These are phyloP conservation scores for Phyllostachys edulis DNA, from an alignment of 176 grass and related monocot species.

Conservation along the genomic window DNA sequence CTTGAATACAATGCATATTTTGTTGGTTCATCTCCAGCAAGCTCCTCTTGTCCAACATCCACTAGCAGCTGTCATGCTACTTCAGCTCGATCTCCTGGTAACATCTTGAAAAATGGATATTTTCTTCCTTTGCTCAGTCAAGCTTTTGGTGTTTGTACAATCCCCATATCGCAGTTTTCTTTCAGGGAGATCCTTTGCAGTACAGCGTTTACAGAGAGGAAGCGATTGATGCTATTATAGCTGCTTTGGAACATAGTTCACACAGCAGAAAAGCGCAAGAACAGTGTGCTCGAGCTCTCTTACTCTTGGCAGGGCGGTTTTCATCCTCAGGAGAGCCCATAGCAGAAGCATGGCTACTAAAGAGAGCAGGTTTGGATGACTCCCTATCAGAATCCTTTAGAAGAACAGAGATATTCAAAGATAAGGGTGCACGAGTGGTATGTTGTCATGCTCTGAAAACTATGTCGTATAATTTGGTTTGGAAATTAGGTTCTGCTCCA, in stretches of 20 bases:
- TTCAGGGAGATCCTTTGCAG: constrained; percentile 92
- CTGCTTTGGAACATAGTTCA: constrained; percentile 62
- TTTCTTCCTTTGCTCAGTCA: constrained; percentile 17
- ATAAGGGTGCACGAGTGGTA: constrained; percentile 63
- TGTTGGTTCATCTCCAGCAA: constrained; percentile 92
- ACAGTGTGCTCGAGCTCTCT: constrained; percentile 74
- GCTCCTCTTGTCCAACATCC: constrained; percentile 76
- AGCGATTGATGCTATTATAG: constrained; percentile 66
- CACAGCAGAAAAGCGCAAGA: constrained; percentile 71
- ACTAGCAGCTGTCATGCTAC: constrained; percentile 73
- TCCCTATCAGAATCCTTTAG: constrained; percentile 74
- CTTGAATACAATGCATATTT: constrained; percentile 89
- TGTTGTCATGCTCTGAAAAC: constrained; percentile 15
- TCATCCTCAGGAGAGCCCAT: constrained; percentile 65
- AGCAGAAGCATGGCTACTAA: constrained; percentile 80
- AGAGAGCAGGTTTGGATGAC: constrained; percentile 78
- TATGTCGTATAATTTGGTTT: neutral
- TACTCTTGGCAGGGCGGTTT: constrained; percentile 81
- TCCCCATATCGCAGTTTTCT: constrained; percentile 38
- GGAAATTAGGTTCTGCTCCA: too few species aligned
- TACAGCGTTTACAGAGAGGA: constrained; percentile 90
- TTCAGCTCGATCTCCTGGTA: constrained; percentile 95
- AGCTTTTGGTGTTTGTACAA: constrained; percentile 5
- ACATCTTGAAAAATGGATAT: constrained; percentile 13
- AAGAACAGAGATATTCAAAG: constrained; percentile 66